Base-by-base conservation (phyloP, 1,284 basidiomycete species). In the Rugosomyces carneus region DNA sequence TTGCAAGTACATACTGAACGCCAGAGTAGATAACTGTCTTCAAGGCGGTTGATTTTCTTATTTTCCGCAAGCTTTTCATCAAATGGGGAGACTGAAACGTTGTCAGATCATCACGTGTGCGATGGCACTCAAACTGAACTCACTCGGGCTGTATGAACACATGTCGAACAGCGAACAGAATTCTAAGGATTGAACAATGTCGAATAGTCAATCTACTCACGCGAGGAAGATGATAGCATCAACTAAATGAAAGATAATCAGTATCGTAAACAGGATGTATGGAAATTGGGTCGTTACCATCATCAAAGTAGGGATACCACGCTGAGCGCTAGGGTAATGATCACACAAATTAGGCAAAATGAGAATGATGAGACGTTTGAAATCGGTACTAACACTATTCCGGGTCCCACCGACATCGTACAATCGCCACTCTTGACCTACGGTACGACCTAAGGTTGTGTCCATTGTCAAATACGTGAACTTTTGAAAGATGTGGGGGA, bases 361-460 rank as follows among this genome's bases (percentile, higher is more conserved):
- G 38, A 36, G 37, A 44, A 26, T 50, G 41, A 48, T 40, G 31
- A 34, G 31, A 41, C 15, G 36, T 42, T n/a, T 44, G 44, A 40
- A 34, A 15, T 13, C 3, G n/a, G 15, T 19, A 63, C 75, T 58
- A 52, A 84, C 82, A 57, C 75, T 80, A 43, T 78, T 81, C 46
- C 81, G 69, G 32, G 82, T 78, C 11, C 84, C 84, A 18, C 84
- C 84, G 42, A 89, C 81, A 58, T 87, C 84, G 59, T 82, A 89
- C 52, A 89, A 69, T 45, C 76, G 61, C 80, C 81, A 84, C 57
- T 82, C 75, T 53, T 72, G 70, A 19, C 73, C 68, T 57, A 70
- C 66, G 43, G 68, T 72, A 51, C 71, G 60, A 53, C 76, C 63
- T 76, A 55, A 41, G 50, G 27, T 29, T 43, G 20, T 23, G 42